Evolutionary conservation across 139 green algal genomes (phyloP).

Genomic region (Zygnema cylindricum): DNA sequence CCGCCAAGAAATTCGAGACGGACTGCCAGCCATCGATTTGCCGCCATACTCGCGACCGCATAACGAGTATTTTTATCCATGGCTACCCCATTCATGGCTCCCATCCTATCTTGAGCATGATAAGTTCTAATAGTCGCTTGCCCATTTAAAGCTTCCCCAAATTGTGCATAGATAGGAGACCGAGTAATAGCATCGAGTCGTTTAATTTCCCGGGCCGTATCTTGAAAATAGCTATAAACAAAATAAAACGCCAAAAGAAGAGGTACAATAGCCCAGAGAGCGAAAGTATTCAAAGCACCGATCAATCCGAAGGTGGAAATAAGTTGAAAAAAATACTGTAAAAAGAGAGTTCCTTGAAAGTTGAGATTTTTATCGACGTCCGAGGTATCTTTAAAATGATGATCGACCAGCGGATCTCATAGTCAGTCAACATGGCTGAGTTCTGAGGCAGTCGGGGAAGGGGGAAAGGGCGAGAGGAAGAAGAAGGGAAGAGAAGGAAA

Average conservation of each 20-base stretch:
- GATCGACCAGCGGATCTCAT: too few relatives aligned
- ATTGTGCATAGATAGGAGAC: conserved; percentile 85
- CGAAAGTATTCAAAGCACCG: conserved; percentile 44
- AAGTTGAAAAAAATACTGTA: conserved; percentile 45
- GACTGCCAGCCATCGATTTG: conserved; percentile 91
- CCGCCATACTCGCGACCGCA: conserved; percentile 62
- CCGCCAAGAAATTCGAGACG: conserved; percentile 91
- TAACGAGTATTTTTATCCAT: conserved; percentile 66
- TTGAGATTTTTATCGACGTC: conserved; percentile 54
- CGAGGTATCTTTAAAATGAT: conserved; percentile 70
- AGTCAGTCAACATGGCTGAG: too few relatives aligned
- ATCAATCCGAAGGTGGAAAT: conserved; percentile 62
- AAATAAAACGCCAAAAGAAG: conserved; percentile 61
- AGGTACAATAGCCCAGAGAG: conserved; percentile 57
- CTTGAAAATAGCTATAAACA: conserved; percentile 67
- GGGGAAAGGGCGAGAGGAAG: conserved; percentile 2
- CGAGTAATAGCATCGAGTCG: conserved; percentile 84
- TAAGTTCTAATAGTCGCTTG: conserved; percentile 92
- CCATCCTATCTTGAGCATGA: conserved; percentile 59
- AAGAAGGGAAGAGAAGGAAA: neutral
- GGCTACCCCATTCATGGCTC: conserved; percentile 21
- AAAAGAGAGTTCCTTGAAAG: conserved; percentile 54
- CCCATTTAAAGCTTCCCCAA: conserved; percentile 69
- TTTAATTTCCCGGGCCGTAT: conserved; percentile 87
- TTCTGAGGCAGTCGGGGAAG: too few relatives aligned